phyloP scores from a whole-genome alignment of 78 protist species.

The Isochrysis galbana region DNA sequence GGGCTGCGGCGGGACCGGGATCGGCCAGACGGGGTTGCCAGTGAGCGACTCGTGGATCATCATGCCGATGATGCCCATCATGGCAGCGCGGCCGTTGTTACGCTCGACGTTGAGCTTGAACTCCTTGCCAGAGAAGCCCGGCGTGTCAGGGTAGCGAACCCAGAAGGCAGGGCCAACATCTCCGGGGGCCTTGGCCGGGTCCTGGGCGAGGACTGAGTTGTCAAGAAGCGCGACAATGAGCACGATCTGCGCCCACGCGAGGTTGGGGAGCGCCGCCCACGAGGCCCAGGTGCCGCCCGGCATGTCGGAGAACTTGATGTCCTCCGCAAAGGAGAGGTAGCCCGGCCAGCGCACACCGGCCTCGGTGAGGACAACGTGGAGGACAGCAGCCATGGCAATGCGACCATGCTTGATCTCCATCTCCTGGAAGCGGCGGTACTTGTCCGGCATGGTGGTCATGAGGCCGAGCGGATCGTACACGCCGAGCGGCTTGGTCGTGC shows the following conservation, averaged over 20 bases:
- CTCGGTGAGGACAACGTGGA: neutral
- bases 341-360: constrained; percentile 25
- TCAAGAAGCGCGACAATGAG: constrained; percentile 26
- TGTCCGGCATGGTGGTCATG: neutral
- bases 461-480: constrained; percentile 27
- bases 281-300: constrained; percentile 18
- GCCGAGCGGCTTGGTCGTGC: constrained; percentile 9
- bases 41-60: neutral
- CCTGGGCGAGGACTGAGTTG: constrained; percentile 6
- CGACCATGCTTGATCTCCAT: constrained; percentile 37
- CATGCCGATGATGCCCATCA: constrained; percentile 20
- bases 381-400: neutral
- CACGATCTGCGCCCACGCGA: constrained; percentile 21
- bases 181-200: neutral
- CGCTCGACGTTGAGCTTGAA: constrained; percentile 7
- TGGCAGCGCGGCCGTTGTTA: constrained; percentile 34
- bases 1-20: constrained; percentile 31
- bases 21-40: constrained; percentile 15
- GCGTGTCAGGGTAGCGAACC: neutral
- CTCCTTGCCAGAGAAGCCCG: constrained; percentile 25
- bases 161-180: neutral
- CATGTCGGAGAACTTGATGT: constrained; percentile 25
- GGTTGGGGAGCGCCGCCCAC: constrained; percentile 26
- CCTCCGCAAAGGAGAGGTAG: constrained; percentile 16
- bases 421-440: constrained; percentile 31